Conservation (phyloP, 179 eudicot genomes). For the Spergularia azorica region DNA sequence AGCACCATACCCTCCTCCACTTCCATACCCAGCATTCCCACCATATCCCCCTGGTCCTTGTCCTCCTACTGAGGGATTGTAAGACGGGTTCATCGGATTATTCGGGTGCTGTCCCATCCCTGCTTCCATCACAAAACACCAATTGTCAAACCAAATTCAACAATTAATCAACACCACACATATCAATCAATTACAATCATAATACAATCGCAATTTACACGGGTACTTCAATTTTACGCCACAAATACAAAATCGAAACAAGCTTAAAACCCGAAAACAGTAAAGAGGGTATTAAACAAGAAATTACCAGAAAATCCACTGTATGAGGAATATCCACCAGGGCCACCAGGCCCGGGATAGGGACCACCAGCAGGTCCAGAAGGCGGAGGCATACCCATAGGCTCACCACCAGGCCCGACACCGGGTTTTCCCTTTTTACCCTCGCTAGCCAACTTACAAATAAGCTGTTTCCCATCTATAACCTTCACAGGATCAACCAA, state of each 20-base stretch:
- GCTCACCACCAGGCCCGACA: constrained; percentile 17
- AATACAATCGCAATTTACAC: background rate
- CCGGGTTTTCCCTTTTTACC: constrained; percentile 46
- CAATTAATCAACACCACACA: too few species aligned
- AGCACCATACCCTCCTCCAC: constrained; percentile 28
- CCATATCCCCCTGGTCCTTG: constrained; percentile 43
- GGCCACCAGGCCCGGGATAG: constrained; percentile 14
- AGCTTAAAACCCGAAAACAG: too few species aligned
- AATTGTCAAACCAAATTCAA: constrained; percentile 23
- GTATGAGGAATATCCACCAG: constrained; percentile 29
- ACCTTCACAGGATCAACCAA: constrained; percentile 37
- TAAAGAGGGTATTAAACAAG: background rate
- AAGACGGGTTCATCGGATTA: constrained; percentile 31
- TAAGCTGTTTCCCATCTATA: constrained; percentile 39
- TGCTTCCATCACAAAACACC: background rate
- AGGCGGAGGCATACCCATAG: constrained; percentile 31
- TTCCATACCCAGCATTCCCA: constrained; percentile 28
- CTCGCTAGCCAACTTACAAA: constrained; percentile 43
- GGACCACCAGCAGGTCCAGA: constrained; percentile 21
- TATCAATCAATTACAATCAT: too few species aligned
- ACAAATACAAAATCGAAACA: background rate
- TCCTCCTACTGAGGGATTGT: constrained; percentile 27
- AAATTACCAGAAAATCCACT: constrained; percentile 26
- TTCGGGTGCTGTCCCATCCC: constrained; percentile 30
- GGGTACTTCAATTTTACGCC: background rate